Conservation (phyloP, 1,284 basidiomycete genomes). For the Gastroboletus turbinatus region DNA sequence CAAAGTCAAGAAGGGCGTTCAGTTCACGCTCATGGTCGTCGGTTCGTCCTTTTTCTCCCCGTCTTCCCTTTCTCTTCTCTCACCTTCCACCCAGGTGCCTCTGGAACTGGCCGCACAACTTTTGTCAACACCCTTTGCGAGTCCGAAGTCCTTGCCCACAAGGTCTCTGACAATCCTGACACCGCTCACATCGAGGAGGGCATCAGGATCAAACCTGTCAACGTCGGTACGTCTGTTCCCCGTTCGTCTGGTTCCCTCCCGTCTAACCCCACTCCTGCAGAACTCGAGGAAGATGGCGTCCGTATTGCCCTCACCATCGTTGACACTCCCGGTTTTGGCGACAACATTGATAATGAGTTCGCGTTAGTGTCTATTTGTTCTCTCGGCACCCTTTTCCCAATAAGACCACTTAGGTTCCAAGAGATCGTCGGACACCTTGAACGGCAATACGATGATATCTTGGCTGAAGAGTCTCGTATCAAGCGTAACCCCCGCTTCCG, state of each 20-base stretch:
- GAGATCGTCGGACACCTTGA: conserved; percentile 98
- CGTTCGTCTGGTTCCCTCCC: not conserved
- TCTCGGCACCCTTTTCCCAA: conserved; percentile 11
- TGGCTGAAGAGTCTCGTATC: conserved; percentile 98
- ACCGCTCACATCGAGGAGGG: conserved; percentile 94
- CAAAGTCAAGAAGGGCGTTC: conserved; percentile 96
- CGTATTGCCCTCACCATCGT: conserved; percentile 98
- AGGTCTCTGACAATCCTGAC: conserved; percentile 83
- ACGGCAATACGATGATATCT: conserved; percentile 98
- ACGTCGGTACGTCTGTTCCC: conserved; percentile 72
- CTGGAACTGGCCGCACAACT: conserved; percentile 94
- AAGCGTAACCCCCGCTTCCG: conserved; percentile 99
- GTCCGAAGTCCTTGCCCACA: conserved; percentile 84
- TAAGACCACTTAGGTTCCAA: conserved; percentile 65
- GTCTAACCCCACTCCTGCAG: conserved; percentile 40
- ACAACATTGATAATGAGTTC: conserved; percentile 99
- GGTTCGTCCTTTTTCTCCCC: conserved; percentile 50
- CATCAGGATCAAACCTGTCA: conserved; percentile 94
- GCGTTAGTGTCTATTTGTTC: conserved; percentile 60
- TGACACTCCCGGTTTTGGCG: conserved; percentile 98
- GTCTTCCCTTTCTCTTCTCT: conserved; percentile 2
- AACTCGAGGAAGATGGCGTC: conserved; percentile 98
- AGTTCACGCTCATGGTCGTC: conserved; percentile 95
- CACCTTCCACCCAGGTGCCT: conserved; percentile 65
- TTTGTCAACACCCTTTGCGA: conserved; percentile 99